Base-by-base conservation (phyloP, 2,329 filamentous ascomycete species). In the Monilinia fructicola region DNA sequence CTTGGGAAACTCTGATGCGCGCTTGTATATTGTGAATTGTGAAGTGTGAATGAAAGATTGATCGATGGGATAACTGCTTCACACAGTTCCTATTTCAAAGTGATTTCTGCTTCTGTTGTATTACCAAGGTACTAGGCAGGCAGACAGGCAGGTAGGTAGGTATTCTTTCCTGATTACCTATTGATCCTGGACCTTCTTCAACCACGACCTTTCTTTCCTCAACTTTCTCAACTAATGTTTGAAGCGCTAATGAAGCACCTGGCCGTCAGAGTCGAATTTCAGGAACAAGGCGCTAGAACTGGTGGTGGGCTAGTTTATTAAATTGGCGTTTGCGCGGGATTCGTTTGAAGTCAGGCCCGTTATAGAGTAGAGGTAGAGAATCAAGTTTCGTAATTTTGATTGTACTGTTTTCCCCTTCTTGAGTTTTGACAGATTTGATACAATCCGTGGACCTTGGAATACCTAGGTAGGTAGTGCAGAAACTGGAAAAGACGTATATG, bases 1-100 rank as follows among this genome's bases (percentile, higher is more conserved):
- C 40, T 65, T 59, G 64, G 38, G 35, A 52, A 53, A 46, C 35
- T 60, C 55, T 55, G 46, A 65, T 61, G 64, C 64, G 64, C 55
- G 64, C 16, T 38, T 16, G 50, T 61, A 65, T 31, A 61, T 42
- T 46, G 38, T 28, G 55, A 44, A 44, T 28, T 44, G 54, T 46
- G 42, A 26, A n/a, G 31, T 46, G 40, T 62, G 23, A 62, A 53
- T 40, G 46, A 52, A 28, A 12, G 5, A 42, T 63, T 63, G 60
- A 63, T 54, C 23, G 31, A 50, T 26, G 58, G 21, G 35, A n/a
- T 38, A 44, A 35, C 12, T 50, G 46, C 21, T 50, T 23, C n/a
- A 23, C 28, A 21, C 56, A 48, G 12, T 48, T 48, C 42, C 40
- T 42, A 48, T 50, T 50, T 28, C 58, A 60, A 60, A 21, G 48